These are phyloP conservation scores for Juglanconis oblonga DNA, from an alignment of 2,329 filamentous ascomycete species.

Conservation along the genomic window DNA sequence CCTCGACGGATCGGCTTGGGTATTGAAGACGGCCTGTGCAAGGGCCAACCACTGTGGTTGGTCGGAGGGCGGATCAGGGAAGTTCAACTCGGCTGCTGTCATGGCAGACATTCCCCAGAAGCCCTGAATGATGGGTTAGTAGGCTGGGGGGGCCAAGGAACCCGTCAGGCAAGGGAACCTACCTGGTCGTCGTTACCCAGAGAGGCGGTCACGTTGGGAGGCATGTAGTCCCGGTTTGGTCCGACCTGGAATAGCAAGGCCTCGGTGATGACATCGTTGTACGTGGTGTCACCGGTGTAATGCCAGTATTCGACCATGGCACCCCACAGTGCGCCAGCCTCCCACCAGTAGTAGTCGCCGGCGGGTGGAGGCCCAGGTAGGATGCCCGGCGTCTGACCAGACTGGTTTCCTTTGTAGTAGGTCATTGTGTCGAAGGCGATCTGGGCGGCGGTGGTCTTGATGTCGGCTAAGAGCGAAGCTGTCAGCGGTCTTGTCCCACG, in stretches of 20 bases:
- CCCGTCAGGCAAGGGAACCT: not conserved
- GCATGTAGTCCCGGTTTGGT: conserved; percentile 72
- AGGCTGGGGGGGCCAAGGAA: not conserved
- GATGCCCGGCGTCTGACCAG: conserved; percentile 49
- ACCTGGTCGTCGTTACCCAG: conserved; percentile 72
- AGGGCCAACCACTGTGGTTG: conserved; percentile 68
- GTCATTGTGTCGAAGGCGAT: conserved; percentile 50
- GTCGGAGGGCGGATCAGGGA: conserved; percentile 54
- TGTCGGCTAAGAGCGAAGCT: conserved; percentile 35
- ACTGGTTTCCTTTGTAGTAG: conserved; percentile 48
- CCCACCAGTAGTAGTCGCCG: conserved; percentile 72
- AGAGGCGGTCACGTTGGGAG: conserved; percentile 65
- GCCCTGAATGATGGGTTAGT: conserved; percentile 38
- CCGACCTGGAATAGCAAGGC: conserved; percentile 68
- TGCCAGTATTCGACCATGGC: conserved; percentile 70
- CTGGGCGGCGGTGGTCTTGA: conserved; percentile 42
- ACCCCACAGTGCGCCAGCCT: conserved; percentile 67
- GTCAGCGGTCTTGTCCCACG: conserved; percentile 2
- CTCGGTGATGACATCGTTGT: conserved; percentile 56
- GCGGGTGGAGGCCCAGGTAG: conserved; percentile 52
- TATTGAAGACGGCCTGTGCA: conserved; percentile 78
- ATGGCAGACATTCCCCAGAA: conserved; percentile 73
- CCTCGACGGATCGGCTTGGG: conserved; percentile 73
- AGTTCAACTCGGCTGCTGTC: conserved; percentile 67
- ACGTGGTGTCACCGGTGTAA: conserved; percentile 61